These are phyloP conservation scores for Mycena olivaceomarginata DNA, from an alignment of 768 basidiomycete genomes.

Conservation along the genomic window DNA sequence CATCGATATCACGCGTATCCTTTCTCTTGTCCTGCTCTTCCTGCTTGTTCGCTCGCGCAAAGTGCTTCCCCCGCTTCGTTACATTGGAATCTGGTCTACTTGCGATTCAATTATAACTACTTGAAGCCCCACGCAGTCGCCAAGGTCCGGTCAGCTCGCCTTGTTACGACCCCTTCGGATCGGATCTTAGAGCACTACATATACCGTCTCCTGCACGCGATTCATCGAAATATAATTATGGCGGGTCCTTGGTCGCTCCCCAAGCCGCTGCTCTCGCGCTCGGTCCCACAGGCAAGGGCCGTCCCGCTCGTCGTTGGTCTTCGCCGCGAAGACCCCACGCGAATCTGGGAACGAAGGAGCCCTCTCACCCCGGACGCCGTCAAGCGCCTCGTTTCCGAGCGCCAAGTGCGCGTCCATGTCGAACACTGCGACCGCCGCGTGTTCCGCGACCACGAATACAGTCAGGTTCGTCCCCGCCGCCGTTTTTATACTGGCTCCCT, in stretches of 20 bases:
- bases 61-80: too few species aligned
- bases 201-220: background rate
- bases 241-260: constrained; percentile 21
- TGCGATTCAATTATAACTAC: background rate
- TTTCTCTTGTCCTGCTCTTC: too few species aligned
- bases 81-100: too few species aligned
- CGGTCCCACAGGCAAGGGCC: background rate
- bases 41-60: too few species aligned
- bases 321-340: constrained; percentile 82
- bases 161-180: constrained; percentile 30
- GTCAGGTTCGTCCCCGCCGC: constrained; percentile 69
- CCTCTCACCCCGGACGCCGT: constrained; percentile 90
- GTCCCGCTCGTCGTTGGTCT: constrained; percentile 55
- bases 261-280: constrained; percentile 1
- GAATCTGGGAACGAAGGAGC: constrained; percentile 92
- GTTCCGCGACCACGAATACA: constrained; percentile 78
- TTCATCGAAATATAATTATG: background rate
- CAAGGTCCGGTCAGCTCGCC: background rate
- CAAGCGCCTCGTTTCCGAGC: constrained; percentile 70
- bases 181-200: constrained; percentile 41
- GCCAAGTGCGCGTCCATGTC: constrained; percentile 81
- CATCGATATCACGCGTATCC: too few species aligned
- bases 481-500: constrained; percentile 4
- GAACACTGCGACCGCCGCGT: constrained; percentile 87
- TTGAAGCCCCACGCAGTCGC: too few species aligned